phyloP scores from a whole-genome alignment of 805 yeast species.

The Clavispora santaluciae region DNA sequence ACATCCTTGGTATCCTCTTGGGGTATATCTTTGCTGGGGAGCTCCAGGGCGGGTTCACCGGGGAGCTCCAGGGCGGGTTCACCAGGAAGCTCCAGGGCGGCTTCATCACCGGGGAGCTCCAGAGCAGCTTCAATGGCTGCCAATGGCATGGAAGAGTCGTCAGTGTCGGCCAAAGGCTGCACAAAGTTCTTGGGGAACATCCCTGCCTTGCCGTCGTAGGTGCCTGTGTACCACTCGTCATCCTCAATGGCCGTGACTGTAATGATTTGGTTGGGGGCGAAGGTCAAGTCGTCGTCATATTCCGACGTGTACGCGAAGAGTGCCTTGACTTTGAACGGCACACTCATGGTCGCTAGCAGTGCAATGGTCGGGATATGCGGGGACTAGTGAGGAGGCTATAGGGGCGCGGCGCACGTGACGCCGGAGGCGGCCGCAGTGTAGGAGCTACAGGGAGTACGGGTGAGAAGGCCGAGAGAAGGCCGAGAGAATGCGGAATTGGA shows the following conservation, averaged over 20 bases:
- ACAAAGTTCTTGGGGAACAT: constrained; percentile 89
- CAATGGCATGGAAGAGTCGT: too few relatives aligned
- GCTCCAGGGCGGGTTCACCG: background rate
- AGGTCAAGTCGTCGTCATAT: constrained; percentile 79
- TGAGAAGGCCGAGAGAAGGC: too few relatives aligned
- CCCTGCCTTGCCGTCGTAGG: constrained; percentile 60
- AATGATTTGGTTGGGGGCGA: constrained; percentile 62
- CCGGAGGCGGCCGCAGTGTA: background rate
- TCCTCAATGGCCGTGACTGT: constrained; percentile 79
- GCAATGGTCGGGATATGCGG: too few relatives aligned
- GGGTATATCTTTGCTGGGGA: background rate
- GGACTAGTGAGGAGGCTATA: too few relatives aligned
- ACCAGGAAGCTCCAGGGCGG: background rate
- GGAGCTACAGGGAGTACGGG: too few relatives aligned
- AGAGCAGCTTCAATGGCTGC: too few relatives aligned
- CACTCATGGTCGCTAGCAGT: constrained; percentile 12
- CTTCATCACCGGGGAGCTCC: too few relatives aligned
- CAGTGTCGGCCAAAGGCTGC: constrained; percentile 19
- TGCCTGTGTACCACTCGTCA: constrained; percentile 87
- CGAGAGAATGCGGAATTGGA: too few relatives aligned
- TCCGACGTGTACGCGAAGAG: constrained; percentile 55
- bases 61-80: background rate
- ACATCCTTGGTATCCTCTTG: too few relatives aligned
- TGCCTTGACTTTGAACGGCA: constrained; percentile 67
- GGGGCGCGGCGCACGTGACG: background rate